Conservation (phyloP, 768 basidiomycete species). For the Lactifluus echinatus region DNA sequence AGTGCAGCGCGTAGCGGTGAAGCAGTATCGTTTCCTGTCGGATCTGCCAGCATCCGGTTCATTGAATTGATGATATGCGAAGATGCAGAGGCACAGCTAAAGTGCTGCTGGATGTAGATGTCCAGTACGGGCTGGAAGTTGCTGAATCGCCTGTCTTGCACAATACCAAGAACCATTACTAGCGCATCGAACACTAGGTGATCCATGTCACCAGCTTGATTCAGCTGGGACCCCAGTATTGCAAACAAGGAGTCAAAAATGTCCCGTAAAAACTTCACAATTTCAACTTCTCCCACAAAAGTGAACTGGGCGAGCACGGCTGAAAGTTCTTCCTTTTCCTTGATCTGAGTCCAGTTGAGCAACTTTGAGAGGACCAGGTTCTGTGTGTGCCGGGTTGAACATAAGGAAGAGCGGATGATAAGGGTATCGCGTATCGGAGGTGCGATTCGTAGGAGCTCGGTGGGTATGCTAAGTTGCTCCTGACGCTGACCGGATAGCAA, state of each 20-base stretch:
- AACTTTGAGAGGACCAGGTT: slow-evolving; percentile 76
- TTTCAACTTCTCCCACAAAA: slow-evolving; percentile 91
- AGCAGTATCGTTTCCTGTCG: slow-evolving; percentile 62
- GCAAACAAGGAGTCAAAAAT: slow-evolving; percentile 92
- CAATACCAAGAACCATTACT: slow-evolving; percentile 84
- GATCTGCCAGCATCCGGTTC: slow-evolving; percentile 70
- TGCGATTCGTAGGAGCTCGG: slow-evolving; percentile 56
- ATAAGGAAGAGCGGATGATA: slow-evolving; percentile 79
- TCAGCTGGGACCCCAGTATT: slow-evolving; percentile 68
- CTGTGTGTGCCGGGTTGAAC: slow-evolving; percentile 88
- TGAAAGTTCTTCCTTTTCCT: slow-evolving; percentile 55
- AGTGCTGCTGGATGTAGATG: slow-evolving; percentile 87
- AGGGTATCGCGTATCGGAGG: slow-evolving; percentile 70
- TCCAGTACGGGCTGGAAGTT: slow-evolving; percentile 93
- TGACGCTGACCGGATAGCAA: slow-evolving; percentile 44
- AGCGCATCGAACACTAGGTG: slow-evolving; percentile 83
- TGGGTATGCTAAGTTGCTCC: slow-evolving; percentile 49
- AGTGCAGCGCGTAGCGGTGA: slow-evolving; percentile 78
- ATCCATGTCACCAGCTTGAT: slow-evolving; percentile 73
- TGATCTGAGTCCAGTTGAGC: slow-evolving; percentile 70
- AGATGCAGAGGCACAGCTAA: slow-evolving; percentile 69
- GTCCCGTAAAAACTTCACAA: slow-evolving; percentile 84
- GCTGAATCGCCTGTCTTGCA: slow-evolving; percentile 89
- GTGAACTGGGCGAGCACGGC: slow-evolving; percentile 76
- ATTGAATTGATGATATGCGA: slow-evolving; percentile 83